Evolutionary conservation across 352 stramenopile species (phyloP).

Genomic region (Lagenidium giganteum): DNA sequence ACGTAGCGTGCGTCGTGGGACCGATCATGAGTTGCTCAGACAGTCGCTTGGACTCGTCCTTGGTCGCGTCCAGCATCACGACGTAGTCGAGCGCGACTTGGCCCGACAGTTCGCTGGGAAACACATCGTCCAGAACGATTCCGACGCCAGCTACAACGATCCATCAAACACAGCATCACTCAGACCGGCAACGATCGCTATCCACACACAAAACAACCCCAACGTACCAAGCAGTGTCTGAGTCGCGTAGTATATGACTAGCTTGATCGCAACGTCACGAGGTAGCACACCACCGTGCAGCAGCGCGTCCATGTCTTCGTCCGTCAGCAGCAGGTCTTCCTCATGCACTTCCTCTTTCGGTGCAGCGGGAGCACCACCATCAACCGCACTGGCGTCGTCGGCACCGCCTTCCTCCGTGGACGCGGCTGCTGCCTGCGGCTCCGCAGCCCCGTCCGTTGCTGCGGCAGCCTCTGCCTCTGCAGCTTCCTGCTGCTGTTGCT

Average conservation of each 20-base stretch:
- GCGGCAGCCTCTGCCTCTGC: conserved; percentile 1
- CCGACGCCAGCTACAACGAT: conserved; percentile 36
- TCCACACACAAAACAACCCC: background rate
- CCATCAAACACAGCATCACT: background rate
- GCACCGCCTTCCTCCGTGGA: conserved; percentile 5
- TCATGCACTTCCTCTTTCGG: conserved; percentile 1
- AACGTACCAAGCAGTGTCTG: conserved; percentile 31
- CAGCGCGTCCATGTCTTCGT: conserved; percentile 30
- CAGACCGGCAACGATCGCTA: too few relatives aligned
- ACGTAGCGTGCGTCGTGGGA: conserved; percentile 30
- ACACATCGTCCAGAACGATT: conserved; percentile 59
- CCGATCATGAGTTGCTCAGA: conserved; percentile 26
- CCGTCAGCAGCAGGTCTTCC: conserved; percentile 27
- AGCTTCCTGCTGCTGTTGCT: background rate
- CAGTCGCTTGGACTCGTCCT: conserved; percentile 29
- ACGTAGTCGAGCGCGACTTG: conserved; percentile 43
- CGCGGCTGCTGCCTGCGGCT: background rate
- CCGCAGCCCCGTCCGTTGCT: conserved; percentile 5
- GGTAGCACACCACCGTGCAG: conserved; percentile 27
- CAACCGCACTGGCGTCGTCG: conserved; percentile 2
- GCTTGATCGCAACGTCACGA: conserved; percentile 16
- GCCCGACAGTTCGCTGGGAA: conserved; percentile 33
- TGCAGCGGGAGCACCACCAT: background rate
- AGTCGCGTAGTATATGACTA: conserved; percentile 36
- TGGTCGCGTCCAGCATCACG: conserved; percentile 37